Evolutionary conservation across 164 flowering plant species (phyloP).

Genomic region (Vitis riparia): DNA sequence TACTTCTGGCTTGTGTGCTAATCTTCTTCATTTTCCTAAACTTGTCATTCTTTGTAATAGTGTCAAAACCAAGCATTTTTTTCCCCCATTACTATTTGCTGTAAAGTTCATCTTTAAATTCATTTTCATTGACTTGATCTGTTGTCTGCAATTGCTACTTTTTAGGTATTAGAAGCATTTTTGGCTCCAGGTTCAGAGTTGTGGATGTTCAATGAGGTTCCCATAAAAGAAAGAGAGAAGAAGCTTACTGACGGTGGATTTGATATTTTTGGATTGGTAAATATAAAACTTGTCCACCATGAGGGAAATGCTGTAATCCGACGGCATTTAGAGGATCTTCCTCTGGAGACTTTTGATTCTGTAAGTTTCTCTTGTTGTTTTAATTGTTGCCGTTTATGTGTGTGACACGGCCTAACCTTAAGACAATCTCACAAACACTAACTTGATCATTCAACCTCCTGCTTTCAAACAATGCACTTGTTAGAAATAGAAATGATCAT

Average conservation of each 20-base stretch:
- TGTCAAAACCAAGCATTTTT: too few relatives aligned
- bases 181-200: constrained; percentile 84
- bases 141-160: not conserved
- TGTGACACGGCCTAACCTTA: not conserved
- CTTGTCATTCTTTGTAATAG: too few relatives aligned
- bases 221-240: constrained; percentile 70
- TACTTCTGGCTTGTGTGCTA: too few relatives aligned
- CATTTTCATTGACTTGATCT: not conserved
- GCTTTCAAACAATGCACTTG: too few relatives aligned
- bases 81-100: not conserved
- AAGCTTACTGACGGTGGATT: constrained; percentile 87
- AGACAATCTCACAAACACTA: too few relatives aligned
- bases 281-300: constrained; percentile 82
- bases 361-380: constrained; percentile 42
- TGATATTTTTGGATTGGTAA: constrained; percentile 55
- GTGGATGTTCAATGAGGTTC: constrained; percentile 97
- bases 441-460: too few relatives aligned
- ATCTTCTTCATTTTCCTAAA: too few relatives aligned
- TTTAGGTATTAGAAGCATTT: constrained; percentile 81
- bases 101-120: not conserved
- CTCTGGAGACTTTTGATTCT: constrained; percentile 94
- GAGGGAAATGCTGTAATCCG: constrained; percentile 90
- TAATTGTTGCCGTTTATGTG: not conserved
- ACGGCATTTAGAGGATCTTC: constrained; percentile 83
- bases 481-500: too few relatives aligned